These are phyloP conservation scores for Aspergillus flavus DNA, from an alignment of 2,329 filamentous ascomycete genomes.

Conservation along the genomic window DNA sequence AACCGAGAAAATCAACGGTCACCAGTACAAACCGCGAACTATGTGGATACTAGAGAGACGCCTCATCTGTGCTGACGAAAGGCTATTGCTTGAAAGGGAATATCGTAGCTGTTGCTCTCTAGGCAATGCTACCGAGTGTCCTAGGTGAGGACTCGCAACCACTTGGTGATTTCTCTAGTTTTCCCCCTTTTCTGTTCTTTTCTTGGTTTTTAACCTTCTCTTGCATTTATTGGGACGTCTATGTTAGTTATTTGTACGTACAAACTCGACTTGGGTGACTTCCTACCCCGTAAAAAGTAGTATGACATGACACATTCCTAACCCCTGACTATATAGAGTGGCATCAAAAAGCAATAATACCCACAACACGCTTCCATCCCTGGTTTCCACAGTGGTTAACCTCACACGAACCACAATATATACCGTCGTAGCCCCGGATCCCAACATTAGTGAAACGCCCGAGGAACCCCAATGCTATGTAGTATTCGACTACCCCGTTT, in stretches of 20 bases:
- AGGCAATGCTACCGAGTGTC: background rate
- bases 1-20: no score
- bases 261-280: background rate
- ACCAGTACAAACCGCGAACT: background rate
- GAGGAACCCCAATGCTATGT: background rate
- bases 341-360: background rate
- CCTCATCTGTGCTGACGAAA: background rate
- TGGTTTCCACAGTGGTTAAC: background rate
- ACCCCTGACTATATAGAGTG: background rate
- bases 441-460: background rate
- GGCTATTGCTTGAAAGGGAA: background rate
- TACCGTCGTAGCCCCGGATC: no score
- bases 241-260: background rate
- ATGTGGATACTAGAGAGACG: background rate
- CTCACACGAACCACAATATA: background rate
- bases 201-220: background rate
- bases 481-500: background rate
- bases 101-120: background rate
- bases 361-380: background rate
- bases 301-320: background rate
- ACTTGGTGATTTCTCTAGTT: background rate
- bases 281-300: background rate
- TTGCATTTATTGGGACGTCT: background rate
- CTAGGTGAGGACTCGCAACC: background rate
- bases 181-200: background rate